Evolutionary conservation across 805 yeast species (phyloP).

Genomic region (Tetrapisispora namnaoensis): DNA sequence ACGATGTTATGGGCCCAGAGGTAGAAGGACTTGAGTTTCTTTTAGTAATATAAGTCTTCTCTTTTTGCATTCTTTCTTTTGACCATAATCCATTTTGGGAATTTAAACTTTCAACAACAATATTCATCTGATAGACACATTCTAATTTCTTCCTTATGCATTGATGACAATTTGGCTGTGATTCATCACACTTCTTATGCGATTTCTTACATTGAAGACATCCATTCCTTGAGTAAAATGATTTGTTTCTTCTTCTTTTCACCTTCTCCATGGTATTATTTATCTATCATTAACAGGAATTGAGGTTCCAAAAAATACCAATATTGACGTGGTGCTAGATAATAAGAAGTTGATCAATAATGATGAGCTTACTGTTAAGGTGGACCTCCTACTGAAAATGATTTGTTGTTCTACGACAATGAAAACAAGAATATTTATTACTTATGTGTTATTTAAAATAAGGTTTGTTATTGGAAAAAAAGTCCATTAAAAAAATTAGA

Average conservation of each 20-base stretch:
- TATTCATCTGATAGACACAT: slow-evolving; percentile 6
- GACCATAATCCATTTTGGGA: background rate
- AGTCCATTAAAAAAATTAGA: too few relatives aligned
- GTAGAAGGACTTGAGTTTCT: background rate
- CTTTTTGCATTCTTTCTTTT: background rate
- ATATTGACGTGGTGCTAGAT: background rate
- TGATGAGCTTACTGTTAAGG: too few relatives aligned
- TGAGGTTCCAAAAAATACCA: background rate
- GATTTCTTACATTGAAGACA: slow-evolving; percentile 8
- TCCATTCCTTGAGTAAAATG: slow-evolving; percentile 8
- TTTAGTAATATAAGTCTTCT: background rate
- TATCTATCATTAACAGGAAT: background rate
- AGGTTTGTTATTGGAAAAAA: too few relatives aligned
- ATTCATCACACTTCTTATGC: slow-evolving; percentile 10
- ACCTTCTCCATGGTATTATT: background rate
- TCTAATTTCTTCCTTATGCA: slow-evolving; percentile 2
- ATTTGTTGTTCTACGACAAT: too few relatives aligned
- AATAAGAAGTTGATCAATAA: too few relatives aligned
- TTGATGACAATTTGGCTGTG: slow-evolving; percentile 6
- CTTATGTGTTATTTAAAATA: too few relatives aligned
- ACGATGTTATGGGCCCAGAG: background rate
- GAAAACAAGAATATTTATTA: too few relatives aligned
- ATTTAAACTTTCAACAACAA: slow-evolving; percentile 3
- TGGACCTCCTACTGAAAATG: too few relatives aligned
- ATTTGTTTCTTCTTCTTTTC: background rate